These are phyloP conservation scores for Pseudonitzschia delicatissima DNA, from an alignment of 108 stramenopile genomes.

Conservation along the genomic window DNA sequence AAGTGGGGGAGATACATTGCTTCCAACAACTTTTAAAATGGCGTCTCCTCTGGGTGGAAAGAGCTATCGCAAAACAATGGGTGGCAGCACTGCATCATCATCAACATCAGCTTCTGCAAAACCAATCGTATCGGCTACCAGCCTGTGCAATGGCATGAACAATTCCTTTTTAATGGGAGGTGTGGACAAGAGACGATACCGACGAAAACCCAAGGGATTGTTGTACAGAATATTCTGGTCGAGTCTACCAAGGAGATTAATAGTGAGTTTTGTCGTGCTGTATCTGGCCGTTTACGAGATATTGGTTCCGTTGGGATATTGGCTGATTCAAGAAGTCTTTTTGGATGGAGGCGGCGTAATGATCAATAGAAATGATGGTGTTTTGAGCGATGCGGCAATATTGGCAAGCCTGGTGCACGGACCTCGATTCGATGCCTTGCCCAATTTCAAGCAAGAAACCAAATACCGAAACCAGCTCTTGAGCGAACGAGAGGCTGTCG, in stretches of 20 bases:
- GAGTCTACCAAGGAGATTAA: background rate
- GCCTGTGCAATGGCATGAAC: background rate
- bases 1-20: background rate
- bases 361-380: background rate
- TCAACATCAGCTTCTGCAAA: too few species aligned
- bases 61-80: background rate
- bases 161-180: constrained; percentile 1
- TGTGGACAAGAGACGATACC: background rate
- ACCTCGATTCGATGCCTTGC: background rate
- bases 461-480: too few species aligned
- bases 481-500: too few species aligned
- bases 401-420: background rate
- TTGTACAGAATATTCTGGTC: background rate
- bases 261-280: background rate
- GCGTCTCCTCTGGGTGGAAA: background rate
- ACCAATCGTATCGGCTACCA: background rate
- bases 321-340: too few species aligned
- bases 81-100: too few species aligned
- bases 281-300: background rate
- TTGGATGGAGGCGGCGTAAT: background rate
- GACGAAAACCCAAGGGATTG: background rate
- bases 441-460: too few species aligned
- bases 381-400: background rate
- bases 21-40: background rate
- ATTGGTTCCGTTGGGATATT: background rate